Evolutionary conservation across 306 rosid genomes (phyloP).

Genomic region (Pachyrhizus erosus): DNA sequence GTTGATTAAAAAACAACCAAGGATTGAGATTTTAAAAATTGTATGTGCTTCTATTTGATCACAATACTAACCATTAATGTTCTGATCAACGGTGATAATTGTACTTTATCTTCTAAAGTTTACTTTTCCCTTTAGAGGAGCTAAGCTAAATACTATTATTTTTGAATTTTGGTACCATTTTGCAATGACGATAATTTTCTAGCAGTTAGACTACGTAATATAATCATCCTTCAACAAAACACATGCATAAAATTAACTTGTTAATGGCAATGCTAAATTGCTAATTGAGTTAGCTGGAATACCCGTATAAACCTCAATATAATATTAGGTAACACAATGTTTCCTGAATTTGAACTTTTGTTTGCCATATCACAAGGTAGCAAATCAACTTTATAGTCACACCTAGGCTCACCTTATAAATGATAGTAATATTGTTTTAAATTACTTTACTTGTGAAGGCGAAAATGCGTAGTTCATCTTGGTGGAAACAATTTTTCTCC

Average conservation of each 20-base stretch:
- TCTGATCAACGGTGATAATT: neutral
- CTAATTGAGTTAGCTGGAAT: conserved; percentile 9
- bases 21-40: neutral
- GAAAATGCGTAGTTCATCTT: conserved; percentile 83
- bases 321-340: neutral
- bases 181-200: neutral
- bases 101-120: neutral
- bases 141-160: neutral
- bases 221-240: neutral
- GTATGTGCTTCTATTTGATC: neutral
- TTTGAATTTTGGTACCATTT: conserved; percentile 12
- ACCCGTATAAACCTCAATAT: neutral
- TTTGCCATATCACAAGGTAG: neutral
- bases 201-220: neutral
- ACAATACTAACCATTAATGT: neutral
- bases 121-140: neutral
- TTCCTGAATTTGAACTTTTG: neutral
- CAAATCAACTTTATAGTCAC: neutral
- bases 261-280: conserved; percentile 2
- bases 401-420: neutral
- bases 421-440: neutral
- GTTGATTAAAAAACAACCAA: neutral
- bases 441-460: conserved; percentile 62
- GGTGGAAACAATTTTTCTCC: conserved; percentile 81
- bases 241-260: neutral